These are phyloP conservation scores for Agroathelia rolfsii DNA, from an alignment of 1,284 basidiomycete species.

Conservation along the genomic window DNA sequence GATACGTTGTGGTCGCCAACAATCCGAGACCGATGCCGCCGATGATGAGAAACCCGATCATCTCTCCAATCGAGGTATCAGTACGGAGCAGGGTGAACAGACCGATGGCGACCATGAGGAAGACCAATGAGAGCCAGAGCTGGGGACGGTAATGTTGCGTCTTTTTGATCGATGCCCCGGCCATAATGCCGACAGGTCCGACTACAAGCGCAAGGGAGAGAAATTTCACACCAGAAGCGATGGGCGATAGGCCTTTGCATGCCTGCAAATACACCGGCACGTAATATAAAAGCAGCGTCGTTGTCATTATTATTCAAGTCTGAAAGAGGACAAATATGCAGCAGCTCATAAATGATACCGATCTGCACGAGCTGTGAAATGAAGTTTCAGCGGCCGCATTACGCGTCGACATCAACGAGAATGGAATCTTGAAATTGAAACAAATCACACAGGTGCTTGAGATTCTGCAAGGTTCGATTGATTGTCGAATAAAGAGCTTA, in stretches of 20 bases:
- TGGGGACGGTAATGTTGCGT: constrained; percentile 25
- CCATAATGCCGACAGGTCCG: constrained; percentile 20
- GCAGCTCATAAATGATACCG: constrained; percentile 12
- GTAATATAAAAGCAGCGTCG: constrained; percentile 15
- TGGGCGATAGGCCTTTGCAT: constrained; percentile 30
- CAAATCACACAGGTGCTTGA: too few relatives aligned
- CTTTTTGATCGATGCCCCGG: constrained; percentile 20
- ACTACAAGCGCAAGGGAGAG: constrained; percentile 25
- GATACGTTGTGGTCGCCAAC: constrained; percentile 14
- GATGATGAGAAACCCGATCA: constrained; percentile 24
- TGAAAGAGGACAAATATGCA: too few relatives aligned
- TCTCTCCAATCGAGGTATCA: constrained; percentile 18
- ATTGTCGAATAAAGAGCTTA: constrained; percentile 6
- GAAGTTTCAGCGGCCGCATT: constrained; percentile 18
- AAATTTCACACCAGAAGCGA: constrained; percentile 29
- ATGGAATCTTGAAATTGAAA: constrained; percentile 22
- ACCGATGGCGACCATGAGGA: constrained; percentile 26
- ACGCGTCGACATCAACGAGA: constrained; percentile 18
- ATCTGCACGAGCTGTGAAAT: constrained; percentile 10
- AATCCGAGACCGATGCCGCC: constrained; percentile 24
- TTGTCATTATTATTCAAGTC: too few relatives aligned
- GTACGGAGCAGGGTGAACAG: constrained; percentile 26
- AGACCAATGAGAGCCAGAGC: constrained; percentile 28
- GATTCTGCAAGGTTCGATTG: constrained; percentile 2
- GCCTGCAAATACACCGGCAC: constrained; percentile 36